Percentiles rank a stretch among this genome's conserved stretches.
Conservation (phyloP, 2,329 filamentous ascomycete genomes). For the Cercospora zeina region DNA sequence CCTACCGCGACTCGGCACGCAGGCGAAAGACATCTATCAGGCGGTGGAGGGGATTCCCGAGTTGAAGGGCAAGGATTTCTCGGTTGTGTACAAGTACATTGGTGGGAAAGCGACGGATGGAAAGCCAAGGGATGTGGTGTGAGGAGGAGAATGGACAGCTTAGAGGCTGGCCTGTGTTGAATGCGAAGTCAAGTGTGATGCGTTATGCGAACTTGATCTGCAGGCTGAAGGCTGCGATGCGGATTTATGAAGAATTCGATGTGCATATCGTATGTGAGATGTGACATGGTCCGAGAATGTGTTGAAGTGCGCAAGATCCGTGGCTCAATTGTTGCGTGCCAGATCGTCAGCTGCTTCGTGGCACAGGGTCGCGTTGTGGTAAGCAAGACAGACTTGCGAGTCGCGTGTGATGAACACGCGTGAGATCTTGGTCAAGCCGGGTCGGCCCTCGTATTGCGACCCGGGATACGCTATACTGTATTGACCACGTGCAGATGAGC, state of each 20-base stretch:
- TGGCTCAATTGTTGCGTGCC: not conserved
- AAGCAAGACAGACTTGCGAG: not conserved
- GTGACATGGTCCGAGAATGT: not conserved
- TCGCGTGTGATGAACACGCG: not conserved
- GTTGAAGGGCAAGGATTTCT: slow-evolving; percentile 54
- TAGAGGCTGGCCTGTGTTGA: not conserved
- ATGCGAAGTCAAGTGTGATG: slow-evolving; percentile 15
- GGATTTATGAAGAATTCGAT: not conserved
- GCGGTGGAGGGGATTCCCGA: slow-evolving; percentile 47
- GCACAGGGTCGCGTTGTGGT: not conserved
- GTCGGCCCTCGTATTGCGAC: not conserved
- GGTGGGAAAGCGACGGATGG: slow-evolving; percentile 46
- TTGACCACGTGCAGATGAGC: not conserved
- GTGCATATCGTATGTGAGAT: not conserved
- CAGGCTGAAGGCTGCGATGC: not conserved
- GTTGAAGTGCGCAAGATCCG: not conserved
- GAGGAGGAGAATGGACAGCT: not conserved
- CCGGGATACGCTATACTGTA: not conserved
- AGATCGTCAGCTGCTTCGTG: not conserved
- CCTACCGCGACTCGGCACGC: slow-evolving; percentile 48
- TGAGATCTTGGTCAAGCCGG: not conserved
- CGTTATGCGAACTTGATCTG: not conserved
- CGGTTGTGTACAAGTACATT: slow-evolving; percentile 53
- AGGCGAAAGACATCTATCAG: slow-evolving; percentile 50
- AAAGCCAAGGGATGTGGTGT: not conserved